A percentile compares a stretch with the other conserved stretches of the same genome.
Conservation (phyloP, 176 grass and related monocot genomes). For the Olyra latifolia region DNA sequence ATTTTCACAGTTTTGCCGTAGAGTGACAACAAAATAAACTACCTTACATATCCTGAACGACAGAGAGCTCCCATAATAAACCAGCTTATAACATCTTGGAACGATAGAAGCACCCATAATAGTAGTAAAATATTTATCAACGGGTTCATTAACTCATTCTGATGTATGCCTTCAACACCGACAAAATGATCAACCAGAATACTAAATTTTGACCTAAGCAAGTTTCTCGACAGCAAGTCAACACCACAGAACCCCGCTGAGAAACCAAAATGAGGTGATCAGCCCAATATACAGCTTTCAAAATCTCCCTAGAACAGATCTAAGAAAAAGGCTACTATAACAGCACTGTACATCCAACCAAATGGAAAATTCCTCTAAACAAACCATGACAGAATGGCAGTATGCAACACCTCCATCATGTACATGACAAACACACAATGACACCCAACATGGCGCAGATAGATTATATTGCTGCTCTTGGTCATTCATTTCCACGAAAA, state of each 20-base stretch:
- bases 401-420: constrained; percentile 25
- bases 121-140: background rate
- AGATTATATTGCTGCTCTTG: constrained; percentile 17
- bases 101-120: too few species aligned
- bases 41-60: too few species aligned
- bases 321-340: background rate
- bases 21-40: too few species aligned
- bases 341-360: constrained; percentile 46
- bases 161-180: background rate
- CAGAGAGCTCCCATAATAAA: too few species aligned
- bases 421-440: constrained; percentile 27
- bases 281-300: constrained; percentile 36
- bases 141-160: background rate
- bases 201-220: background rate
- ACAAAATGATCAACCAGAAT: background rate
- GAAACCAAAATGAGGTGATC: background rate
- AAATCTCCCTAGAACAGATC: constrained; percentile 18
- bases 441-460: background rate
- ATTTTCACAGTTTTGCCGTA: too few species aligned
- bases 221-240: background rate
- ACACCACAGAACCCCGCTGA: background rate
- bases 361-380: constrained; percentile 26
- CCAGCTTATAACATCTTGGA: too few species aligned
- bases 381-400: constrained; percentile 3
- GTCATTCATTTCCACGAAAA: background rate